phyloP scores from a whole-genome alignment of 176 grass and related monocot species.

The Bonia amplexicaulis region DNA sequence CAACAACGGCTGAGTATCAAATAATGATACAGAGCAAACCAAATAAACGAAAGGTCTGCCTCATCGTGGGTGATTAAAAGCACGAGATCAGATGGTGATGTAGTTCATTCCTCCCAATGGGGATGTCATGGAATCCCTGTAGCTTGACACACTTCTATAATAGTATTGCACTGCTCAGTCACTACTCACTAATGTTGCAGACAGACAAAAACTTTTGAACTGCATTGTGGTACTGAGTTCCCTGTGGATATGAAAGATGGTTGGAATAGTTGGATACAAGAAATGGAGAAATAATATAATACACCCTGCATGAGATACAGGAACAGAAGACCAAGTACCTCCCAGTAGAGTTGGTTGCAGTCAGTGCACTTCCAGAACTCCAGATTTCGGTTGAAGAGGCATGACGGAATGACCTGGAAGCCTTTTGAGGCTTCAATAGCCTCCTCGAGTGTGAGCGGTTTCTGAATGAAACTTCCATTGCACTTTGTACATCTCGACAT shows the following conservation, averaged over 20 bases:
- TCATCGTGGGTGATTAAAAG: neutral
- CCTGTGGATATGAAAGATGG: slow-evolving; percentile 37
- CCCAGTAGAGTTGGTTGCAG: slow-evolving; percentile 96
- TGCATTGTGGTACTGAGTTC: slow-evolving; percentile 93
- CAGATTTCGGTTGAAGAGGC: slow-evolving; percentile 80
- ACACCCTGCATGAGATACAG: neutral
- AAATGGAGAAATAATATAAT: neutral
- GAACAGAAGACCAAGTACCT: slow-evolving; percentile 53
- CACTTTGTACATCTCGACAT: slow-evolving; percentile 99
- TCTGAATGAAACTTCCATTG: slow-evolving; percentile 97
- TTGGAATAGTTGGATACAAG: neutral
- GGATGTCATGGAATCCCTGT: neutral
- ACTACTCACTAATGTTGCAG: slow-evolving; percentile 84
- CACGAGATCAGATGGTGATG: neutral
- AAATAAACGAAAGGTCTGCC: neutral
- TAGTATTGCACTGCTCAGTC: slow-evolving; percentile 39
- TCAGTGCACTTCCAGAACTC: slow-evolving; percentile 96
- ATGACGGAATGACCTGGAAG: slow-evolving; percentile 84
- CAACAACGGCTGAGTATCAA: neutral
- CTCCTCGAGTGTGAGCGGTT: slow-evolving; percentile 76
- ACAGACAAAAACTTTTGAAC: slow-evolving; percentile 78
- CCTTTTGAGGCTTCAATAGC: slow-evolving; percentile 86
- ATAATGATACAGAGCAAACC: neutral
- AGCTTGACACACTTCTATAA: neutral
- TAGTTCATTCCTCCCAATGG: neutral